phyloP scores from a whole-genome alignment of 192 early-diverging fungal species.

The Backusella sp. region DNA sequence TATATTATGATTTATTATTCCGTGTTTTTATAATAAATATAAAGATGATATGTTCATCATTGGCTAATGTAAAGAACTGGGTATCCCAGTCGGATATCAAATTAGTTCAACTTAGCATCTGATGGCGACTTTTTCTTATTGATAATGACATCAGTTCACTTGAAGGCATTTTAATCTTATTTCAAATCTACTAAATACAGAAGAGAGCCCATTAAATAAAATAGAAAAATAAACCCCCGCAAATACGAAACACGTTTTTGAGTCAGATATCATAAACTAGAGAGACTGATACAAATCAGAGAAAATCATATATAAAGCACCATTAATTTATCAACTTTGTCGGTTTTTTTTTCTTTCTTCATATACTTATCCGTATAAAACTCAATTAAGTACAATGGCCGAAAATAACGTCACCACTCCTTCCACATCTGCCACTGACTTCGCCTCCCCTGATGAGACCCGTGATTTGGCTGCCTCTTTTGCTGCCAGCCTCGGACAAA shows the following conservation, averaged over 20 bases:
- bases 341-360: not conserved
- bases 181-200: slow-evolving; percentile 11
- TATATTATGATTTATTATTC: not conserved
- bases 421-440: slow-evolving; percentile 1
- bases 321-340: not conserved
- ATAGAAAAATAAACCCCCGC: slow-evolving; percentile 3
- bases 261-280: slow-evolving; percentile 2
- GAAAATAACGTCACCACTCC: slow-evolving; percentile 1
- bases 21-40: not conserved
- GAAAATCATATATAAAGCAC: not conserved
- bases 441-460: slow-evolving; percentile 5
- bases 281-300: not conserved
- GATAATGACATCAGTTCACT: slow-evolving; percentile 6
- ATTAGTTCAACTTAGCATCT: not conserved
- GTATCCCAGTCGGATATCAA: slow-evolving; percentile 1
- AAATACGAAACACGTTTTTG: slow-evolving; percentile 11
- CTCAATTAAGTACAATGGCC: not conserved
- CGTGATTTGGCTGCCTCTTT: slow-evolving; percentile 16
- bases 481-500: slow-evolving; percentile 4
- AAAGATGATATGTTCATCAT: not conserved
- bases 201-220: slow-evolving; percentile 8
- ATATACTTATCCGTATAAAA: not conserved
- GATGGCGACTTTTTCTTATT: not conserved
- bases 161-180: slow-evolving; percentile 9
- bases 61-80: slow-evolving; percentile 2